Evolutionary conservation across 2,329 filamentous ascomycete species (phyloP).

Genomic region (Neopestalotiopsis sp.): DNA sequence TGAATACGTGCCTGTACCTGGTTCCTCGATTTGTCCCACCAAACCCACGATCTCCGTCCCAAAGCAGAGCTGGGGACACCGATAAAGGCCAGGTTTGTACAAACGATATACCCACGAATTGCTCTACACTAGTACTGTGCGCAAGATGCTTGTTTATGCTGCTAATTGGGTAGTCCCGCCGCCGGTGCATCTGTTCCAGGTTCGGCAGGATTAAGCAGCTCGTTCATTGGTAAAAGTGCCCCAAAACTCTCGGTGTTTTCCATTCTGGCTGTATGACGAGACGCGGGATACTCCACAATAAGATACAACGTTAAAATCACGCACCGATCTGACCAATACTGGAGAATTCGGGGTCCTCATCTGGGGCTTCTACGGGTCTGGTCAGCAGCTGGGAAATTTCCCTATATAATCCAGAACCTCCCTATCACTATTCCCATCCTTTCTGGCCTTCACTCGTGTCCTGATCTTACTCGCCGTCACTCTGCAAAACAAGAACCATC

Average conservation of each 20-base stretch:
- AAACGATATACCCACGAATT: neutral
- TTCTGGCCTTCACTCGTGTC: neutral
- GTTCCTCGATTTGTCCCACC: neutral
- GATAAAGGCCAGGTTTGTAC: neutral
- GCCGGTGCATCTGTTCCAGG: slow-evolving; percentile 8
- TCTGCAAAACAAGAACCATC: neutral
- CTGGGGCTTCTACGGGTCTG: slow-evolving; percentile 7
- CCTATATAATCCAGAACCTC: slow-evolving; percentile 5
- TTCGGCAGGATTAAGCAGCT: slow-evolving; percentile 8
- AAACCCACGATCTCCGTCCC: neutral
- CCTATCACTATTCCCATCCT: neutral
- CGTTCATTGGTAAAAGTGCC: neutral
- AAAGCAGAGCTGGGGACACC: too few relatives aligned
- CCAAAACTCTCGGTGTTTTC: slow-evolving; percentile 14
- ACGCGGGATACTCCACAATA: slow-evolving; percentile 15
- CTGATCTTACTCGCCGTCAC: neutral
- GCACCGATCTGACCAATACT: slow-evolving; percentile 16
- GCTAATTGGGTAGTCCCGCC: slow-evolving; percentile 7
- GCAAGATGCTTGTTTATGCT: neutral
- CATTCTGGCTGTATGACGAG: neutral
- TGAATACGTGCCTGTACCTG: neutral
- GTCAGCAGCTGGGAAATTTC: slow-evolving; percentile 1
- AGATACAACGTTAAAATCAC: slow-evolving; percentile 17
- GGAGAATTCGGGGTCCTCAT: slow-evolving; percentile 12
- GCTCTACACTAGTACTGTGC: neutral